These are phyloP conservation scores for Mortierella sp. DNA, from an alignment of 371 early-diverging fungal species.

Conservation along the genomic window DNA sequence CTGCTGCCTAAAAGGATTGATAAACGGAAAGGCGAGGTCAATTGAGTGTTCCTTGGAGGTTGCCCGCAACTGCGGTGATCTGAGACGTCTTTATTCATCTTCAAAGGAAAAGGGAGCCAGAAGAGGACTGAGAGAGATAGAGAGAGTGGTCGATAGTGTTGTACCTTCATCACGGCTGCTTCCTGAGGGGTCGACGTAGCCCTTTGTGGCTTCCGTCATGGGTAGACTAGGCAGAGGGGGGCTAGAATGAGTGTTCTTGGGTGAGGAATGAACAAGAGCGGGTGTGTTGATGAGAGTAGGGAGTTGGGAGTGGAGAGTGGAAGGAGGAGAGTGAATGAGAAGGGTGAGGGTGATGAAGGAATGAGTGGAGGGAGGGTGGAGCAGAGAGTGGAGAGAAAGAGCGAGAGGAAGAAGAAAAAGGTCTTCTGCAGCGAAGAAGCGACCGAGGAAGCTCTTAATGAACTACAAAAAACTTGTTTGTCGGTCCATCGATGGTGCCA, in stretches of 20 bases:
- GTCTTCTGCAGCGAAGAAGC: not conserved
- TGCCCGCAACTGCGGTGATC: not conserved
- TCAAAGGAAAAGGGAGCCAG: no score
- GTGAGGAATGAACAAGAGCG: not conserved
- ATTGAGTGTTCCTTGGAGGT: not conserved
- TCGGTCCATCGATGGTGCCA: not conserved
- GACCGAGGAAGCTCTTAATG: not conserved
- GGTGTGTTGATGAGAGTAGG: not conserved
- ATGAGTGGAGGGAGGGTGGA: not conserved
- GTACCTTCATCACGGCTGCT: constrained; percentile 14
- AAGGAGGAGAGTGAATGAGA: constrained; percentile 1
- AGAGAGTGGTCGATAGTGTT: not conserved
- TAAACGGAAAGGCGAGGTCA: no score
- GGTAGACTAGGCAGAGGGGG: not conserved
- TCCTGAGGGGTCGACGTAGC: not conserved
- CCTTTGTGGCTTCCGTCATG: constrained; percentile 10
- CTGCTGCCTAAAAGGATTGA: constrained; percentile 2
- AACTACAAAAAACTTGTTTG: constrained; percentile 34
- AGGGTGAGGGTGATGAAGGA: not conserved
- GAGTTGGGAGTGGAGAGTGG: not conserved
- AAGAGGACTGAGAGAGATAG: not conserved
- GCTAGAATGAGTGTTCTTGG: not conserved
- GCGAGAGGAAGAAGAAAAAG: not conserved
- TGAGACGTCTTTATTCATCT: not conserved
- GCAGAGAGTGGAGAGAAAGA: constrained; percentile 3